These are phyloP conservation scores for Diplodia scrobiculata DNA, from an alignment of 2,329 filamentous ascomycete genomes.

Conservation along the genomic window DNA sequence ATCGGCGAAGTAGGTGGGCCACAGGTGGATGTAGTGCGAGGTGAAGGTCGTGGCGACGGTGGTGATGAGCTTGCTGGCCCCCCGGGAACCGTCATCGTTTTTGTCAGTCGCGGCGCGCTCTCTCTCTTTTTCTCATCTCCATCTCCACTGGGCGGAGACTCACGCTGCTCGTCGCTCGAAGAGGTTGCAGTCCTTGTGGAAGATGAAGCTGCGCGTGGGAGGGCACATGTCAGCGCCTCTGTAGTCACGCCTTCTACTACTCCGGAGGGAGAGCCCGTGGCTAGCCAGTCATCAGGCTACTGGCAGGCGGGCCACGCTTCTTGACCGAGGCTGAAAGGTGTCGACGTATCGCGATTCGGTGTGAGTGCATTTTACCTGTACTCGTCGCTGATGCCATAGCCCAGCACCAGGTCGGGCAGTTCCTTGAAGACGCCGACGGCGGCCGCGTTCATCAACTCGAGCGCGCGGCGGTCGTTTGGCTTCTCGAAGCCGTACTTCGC, in stretches of 20 bases:
- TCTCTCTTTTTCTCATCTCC: not conserved
- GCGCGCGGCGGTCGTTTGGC: conserved; percentile 83
- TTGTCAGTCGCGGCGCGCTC: too few species aligned
- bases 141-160: not conserved
- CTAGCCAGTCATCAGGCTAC: not conserved
- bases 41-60: conserved; percentile 94
- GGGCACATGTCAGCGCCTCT: not conserved
- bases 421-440: conserved; percentile 83
- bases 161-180: conserved; percentile 85
- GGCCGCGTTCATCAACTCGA: conserved; percentile 92
- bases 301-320: too few species aligned
- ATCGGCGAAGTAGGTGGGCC: conserved; percentile 75
- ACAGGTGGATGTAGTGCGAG: conserved; percentile 81
- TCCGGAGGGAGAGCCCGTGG: too few species aligned
- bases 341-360: too few species aligned
- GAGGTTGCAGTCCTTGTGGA: conserved; percentile 76
- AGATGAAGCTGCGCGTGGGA: conserved; percentile 68
- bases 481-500: conserved; percentile 83
- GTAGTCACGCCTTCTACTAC: not conserved
- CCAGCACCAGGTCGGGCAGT: conserved; percentile 80
- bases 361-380: conserved; percentile 59
- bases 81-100: not conserved
- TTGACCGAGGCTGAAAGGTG: too few species aligned
- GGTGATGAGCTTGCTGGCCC: conserved; percentile 77
- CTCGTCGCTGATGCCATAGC: conserved; percentile 93